These are phyloP conservation scores for Teratosphaeria zuluensis DNA, from an alignment of 2,329 filamentous ascomycete genomes.

Conservation along the genomic window DNA sequence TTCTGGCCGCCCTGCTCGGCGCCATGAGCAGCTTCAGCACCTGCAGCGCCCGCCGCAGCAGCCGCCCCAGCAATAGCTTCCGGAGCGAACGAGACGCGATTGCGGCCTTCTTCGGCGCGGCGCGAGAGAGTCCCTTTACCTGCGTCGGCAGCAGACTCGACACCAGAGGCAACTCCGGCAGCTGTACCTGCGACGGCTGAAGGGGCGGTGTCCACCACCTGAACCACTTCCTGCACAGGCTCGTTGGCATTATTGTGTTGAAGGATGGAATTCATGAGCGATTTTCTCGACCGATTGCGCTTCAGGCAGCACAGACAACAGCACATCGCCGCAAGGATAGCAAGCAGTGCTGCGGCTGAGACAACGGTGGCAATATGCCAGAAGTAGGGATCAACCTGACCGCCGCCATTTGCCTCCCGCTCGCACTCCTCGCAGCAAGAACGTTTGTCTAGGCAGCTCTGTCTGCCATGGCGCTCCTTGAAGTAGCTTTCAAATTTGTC, in stretches of 20 bases:
- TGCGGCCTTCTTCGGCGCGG: slow-evolving; percentile 82
- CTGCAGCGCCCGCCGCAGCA: not conserved
- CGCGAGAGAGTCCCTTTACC: slow-evolving; percentile 54
- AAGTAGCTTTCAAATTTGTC: not conserved
- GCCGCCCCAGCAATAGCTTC: not conserved
- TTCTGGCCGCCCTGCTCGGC: not conserved
- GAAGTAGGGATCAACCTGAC: not conserved
- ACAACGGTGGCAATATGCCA: not conserved
- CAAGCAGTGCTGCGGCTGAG: not conserved
- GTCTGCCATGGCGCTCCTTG: not conserved
- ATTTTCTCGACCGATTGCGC: not conserved
- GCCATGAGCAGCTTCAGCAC: not conserved
- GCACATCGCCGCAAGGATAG: not conserved
- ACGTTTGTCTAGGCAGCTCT: not conserved
- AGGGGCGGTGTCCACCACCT: not conserved
- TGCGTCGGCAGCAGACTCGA: not conserved
- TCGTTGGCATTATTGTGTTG: not conserved
- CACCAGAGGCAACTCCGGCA: not conserved
- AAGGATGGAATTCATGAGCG: not conserved
- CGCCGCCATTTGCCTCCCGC: not conserved
- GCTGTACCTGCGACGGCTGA: not conserved
- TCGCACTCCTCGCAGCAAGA: not conserved
- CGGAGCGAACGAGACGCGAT: slow-evolving; percentile 35
- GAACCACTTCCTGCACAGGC: not conserved
- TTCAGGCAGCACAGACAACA: not conserved